Evolutionary conservation across 345 rosid species (phyloP).

Genomic region (Salix udensis): DNA sequence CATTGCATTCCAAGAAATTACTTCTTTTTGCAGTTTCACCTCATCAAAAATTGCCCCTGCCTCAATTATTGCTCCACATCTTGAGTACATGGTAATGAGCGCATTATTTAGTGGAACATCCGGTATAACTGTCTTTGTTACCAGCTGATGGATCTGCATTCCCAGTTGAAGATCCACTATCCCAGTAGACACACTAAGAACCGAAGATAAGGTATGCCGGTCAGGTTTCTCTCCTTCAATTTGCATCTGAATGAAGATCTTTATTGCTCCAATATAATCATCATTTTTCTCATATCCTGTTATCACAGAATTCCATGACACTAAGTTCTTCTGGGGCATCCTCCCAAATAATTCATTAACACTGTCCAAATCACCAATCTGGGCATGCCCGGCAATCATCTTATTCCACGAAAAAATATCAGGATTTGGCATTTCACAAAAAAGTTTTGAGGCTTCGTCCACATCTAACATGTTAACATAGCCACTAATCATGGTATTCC

Average conservation of each 20-base stretch:
- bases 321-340: constrained; percentile 48
- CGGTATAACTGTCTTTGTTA: constrained; percentile 44
- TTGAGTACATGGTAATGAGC: constrained; percentile 65
- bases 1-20: constrained; percentile 81
- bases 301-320: constrained; percentile 74
- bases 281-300: constrained; percentile 58
- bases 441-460: constrained; percentile 57
- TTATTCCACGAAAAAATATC: constrained; percentile 57
- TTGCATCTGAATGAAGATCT: constrained; percentile 52
- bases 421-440: constrained; percentile 47
- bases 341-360: constrained; percentile 48
- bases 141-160: constrained; percentile 63
- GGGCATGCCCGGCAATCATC: constrained; percentile 60
- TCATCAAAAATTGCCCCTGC: constrained; percentile 48
- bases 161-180: constrained; percentile 60
- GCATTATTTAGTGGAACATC: constrained; percentile 58
- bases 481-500: constrained; percentile 79
- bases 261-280: constrained; percentile 47
- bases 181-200: constrained; percentile 53
- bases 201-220: constrained; percentile 63
- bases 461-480: constrained; percentile 42
- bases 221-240: constrained; percentile 60
- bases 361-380: constrained; percentile 36
- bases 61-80: constrained; percentile 57
- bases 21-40: constrained; percentile 44